Evolutionary conservation across 164 flowering plant genomes (phyloP).

Genomic region (Euptelea pleiosperma): DNA sequence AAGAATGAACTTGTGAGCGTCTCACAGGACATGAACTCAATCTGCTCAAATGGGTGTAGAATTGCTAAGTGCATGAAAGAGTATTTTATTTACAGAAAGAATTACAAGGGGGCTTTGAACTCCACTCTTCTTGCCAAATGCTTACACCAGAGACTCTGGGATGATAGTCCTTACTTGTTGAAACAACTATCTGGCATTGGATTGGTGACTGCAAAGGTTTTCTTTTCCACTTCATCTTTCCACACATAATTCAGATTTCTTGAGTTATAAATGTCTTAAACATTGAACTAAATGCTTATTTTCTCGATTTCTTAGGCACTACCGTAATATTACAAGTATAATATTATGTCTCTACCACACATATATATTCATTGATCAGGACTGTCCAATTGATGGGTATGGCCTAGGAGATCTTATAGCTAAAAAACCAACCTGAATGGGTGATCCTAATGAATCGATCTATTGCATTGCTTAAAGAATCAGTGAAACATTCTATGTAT

Average conservation of each 20-base stretch:
- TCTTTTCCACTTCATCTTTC: neutral
- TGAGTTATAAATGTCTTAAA: neutral
- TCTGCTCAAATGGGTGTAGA: slow-evolving; percentile 88
- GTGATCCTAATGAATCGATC: neutral
- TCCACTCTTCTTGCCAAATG: slow-evolving; percentile 76
- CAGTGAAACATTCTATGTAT: neutral
- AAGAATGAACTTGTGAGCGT: neutral
- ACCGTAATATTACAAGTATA: slow-evolving; percentile 1
- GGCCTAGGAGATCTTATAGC: neutral
- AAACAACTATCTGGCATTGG: slow-evolving; percentile 96
- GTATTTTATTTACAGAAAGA: slow-evolving; percentile 68
- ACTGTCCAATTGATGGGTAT: neutral
- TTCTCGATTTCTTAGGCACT: slow-evolving; percentile 44
- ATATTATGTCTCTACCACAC: neutral
- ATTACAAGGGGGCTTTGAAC: slow-evolving; percentile 67
- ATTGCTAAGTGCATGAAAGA: slow-evolving; percentile 96
- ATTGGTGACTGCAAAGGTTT: slow-evolving; percentile 97
- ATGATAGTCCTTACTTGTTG: slow-evolving; percentile 86
- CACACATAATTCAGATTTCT: neutral
- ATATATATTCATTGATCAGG: neutral
- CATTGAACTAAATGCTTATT: slow-evolving; percentile 5
- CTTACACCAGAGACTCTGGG: slow-evolving; percentile 89
- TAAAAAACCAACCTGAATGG: neutral
- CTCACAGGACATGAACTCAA: slow-evolving; percentile 73
- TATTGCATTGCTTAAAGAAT: neutral